Evolutionary conservation across 2,329 filamentous ascomycete species (phyloP), one percentile per base, ranked within the genome.

Genomic region (Xylariaceae sp.): DNA sequence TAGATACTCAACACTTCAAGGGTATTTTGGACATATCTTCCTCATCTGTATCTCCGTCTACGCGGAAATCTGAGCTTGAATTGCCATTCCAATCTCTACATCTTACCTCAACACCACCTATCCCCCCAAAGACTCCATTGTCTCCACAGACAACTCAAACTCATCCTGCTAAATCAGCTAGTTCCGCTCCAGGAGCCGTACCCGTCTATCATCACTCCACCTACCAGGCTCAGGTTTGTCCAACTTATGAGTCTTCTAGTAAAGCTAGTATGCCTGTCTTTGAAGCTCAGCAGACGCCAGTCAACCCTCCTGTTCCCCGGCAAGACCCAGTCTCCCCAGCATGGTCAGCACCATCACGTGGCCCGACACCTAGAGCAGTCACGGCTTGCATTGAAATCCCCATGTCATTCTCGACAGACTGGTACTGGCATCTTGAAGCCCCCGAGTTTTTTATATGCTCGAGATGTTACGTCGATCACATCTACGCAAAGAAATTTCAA

Each of bases 391-490:
- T 73, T 28, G 64, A 69, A 17, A 59, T 46, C 1, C 65, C 66
- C 1, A 57, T 70, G 17, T 60, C 68, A 0, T 71, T 72, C 14
- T 40, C 67, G 0, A 70, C 75, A 5, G 68, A 73, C 11, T 79
- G 76, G 76, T 75, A 76, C 60, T 65, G 63, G 3, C 74, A 78
- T 34, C 56, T 69, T 0, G 52, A 60, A 1, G 71, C 69, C 0
- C 71, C 74, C 0, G 62, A 68, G 1, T 77, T 72, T 21, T 53
- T 72, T 3, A 66, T 79, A 29, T 81, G 78, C 59, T 76, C 75
- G 1, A 65, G 70, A 19, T 81, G 78, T 59, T 74, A 78, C 29
- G 68, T 70, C 5, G 73, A 76, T 26, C 51, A 76, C 54, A 71
- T 80, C 11, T 56, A 68, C 19, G 19, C 50, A 0, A 76, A 74